Conservation (phyloP, 2,329 filamentous ascomycete genomes). For the Fusarium sp. region DNA sequence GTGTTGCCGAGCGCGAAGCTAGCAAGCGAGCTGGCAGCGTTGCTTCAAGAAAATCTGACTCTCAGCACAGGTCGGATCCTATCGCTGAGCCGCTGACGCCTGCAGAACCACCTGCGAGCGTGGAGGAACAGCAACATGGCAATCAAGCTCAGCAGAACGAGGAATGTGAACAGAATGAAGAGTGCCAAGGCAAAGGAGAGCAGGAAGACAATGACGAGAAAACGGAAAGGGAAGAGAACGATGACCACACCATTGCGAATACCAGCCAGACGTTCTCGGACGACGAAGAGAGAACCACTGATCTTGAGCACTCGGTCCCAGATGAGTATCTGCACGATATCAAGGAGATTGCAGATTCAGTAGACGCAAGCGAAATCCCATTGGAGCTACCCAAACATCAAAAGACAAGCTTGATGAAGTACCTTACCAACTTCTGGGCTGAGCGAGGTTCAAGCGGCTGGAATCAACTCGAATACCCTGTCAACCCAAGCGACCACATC, state of each 20-base stretch:
- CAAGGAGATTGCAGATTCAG: conserved; percentile 70
- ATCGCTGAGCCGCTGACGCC: conserved; percentile 41
- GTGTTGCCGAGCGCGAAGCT: conserved; percentile 45
- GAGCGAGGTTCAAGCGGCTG: conserved; percentile 96
- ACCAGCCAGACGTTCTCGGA: conserved; percentile 70
- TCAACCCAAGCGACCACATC: conserved; percentile 89
- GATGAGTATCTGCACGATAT: conserved; percentile 75
- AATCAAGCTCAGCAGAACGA: conserved; percentile 46
- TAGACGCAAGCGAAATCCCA: conserved; percentile 70
- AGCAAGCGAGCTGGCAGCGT: conserved; percentile 46
- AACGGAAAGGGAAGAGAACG: conserved; percentile 44
- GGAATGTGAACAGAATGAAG: conserved; percentile 44
- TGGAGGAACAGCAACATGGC: conserved; percentile 40
- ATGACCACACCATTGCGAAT: conserved; percentile 45
- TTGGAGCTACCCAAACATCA: conserved; percentile 91
- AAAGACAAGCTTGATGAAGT: conserved; percentile 92
- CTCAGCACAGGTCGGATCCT: conserved; percentile 27
- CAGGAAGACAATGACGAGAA: conserved; percentile 40
- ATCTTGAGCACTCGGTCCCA: conserved; percentile 74
- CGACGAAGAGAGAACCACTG: conserved; percentile 75
- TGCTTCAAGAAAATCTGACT: conserved; percentile 47
- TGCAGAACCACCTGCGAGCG: conserved; percentile 35
- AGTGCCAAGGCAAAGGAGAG: conserved; percentile 16
- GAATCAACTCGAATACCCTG: conserved; percentile 90
- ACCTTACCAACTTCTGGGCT: conserved; percentile 97